Evolutionary conservation across 371 early-diverging fungal genomes (phyloP), one percentile per base, ranked within the genome.

Genomic region (Mucor racemosus): DNA sequence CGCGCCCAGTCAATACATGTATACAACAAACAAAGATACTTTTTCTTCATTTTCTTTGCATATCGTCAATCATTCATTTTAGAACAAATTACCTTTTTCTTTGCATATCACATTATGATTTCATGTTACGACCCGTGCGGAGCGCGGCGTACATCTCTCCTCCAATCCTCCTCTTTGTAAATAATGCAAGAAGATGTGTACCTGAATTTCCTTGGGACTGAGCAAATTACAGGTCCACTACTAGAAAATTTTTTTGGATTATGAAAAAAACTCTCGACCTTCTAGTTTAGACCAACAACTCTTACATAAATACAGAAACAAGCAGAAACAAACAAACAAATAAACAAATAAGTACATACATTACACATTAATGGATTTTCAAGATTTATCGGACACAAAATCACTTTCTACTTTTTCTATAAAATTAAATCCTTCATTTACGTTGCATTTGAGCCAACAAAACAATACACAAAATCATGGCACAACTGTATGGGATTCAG

Each of bases 401-500:
- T 67, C 66, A 5, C 63, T 77, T 19, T 48, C 69, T 5, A 74
- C 72, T 6, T 75, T 75, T 65, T 64, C 66, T 4, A 68, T 75
- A 6, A 46, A 61, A 31, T 66, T 75, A 7, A 46, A 66, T 19
- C 69, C 74, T 4, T 58, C 62, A 2, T 61, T 79, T 35, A 40
- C 66, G 7, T 59, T 79, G 5, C 39, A 70, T 14, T 40, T 79
- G 26, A 65, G 58, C 2, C 79, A 79, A 55, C 65, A 69, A 60
- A 79, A 76, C 54, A 66, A 76, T 41, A 79, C 76, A 7, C 64
- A 71, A 39, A 76, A 72, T 11, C 79, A 79, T 62, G 79, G 79
- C 17, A 79, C 79, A 31, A 79, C 79, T 1, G 79, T 79, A 11
- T 79, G 79, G 79, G 75, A 79, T 44, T 71, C 72, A 31, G 76